Conservation (phyloP, 164 flowering plant species). For the Dillenia turbinata region DNA sequence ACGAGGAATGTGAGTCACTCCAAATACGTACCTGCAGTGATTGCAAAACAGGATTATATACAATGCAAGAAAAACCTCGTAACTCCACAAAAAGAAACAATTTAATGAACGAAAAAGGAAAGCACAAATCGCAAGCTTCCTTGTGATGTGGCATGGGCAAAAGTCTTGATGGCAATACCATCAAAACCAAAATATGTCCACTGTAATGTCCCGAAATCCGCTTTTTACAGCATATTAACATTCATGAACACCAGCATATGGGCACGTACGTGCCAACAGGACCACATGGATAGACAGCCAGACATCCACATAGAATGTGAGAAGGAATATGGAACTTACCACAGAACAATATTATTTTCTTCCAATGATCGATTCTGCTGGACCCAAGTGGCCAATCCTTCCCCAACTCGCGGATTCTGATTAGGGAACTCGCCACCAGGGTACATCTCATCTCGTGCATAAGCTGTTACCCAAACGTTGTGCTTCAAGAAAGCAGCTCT, state of each 20-base stretch:
- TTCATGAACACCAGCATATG: not conserved
- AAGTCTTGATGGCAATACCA: not conserved
- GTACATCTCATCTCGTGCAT: slow-evolving; percentile 61
- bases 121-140: not conserved
- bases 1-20: slow-evolving; percentile 78
- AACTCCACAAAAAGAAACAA: not conserved
- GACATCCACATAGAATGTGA: not conserved
- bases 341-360: slow-evolving; percentile 78
- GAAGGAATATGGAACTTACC: slow-evolving; percentile 40
- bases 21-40: slow-evolving; percentile 72
- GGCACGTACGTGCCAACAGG: not conserved
- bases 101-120: not conserved
- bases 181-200: not conserved
- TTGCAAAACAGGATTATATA: not conserved
- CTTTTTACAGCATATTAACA: not conserved
- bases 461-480: slow-evolving; percentile 85
- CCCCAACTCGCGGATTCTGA: slow-evolving; percentile 85
- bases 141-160: too few species aligned
- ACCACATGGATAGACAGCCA: too few species aligned
- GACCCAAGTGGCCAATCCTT: slow-evolving; percentile 84
- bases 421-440: slow-evolving; percentile 96
- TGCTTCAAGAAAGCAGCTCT: slow-evolving; percentile 88
- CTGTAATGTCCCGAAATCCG: not conserved
- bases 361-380: slow-evolving; percentile 69
- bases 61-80: not conserved